A percentile compares a stretch with the other conserved stretches of the same genome.
These are phyloP conservation scores for Pedinophyceae sp. DNA, from an alignment of 139 green algal species.

Conservation along the genomic window DNA sequence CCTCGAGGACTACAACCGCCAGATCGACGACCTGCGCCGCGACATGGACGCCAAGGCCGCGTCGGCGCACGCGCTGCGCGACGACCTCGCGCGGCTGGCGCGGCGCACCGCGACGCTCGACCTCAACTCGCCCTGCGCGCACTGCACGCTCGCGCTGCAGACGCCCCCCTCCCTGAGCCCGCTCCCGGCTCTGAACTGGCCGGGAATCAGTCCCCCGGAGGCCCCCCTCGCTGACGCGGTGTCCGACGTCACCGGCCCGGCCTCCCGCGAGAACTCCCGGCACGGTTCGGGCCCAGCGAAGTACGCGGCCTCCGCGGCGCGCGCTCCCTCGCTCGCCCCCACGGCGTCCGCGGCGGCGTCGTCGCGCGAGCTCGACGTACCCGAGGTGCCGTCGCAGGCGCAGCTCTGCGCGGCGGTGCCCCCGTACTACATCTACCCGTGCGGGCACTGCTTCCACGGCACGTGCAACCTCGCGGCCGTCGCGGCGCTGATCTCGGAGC, in stretches of 20 bases:
- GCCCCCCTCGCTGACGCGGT: not conserved
- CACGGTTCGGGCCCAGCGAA: not conserved
- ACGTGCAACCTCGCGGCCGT: constrained; percentile 39
- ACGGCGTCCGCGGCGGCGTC: constrained; percentile 15
- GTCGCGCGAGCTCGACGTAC: too few species aligned
- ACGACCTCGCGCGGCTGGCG: constrained; percentile 28
- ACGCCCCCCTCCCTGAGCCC: constrained; percentile 18
- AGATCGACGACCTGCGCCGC: constrained; percentile 50
- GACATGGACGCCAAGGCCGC: constrained; percentile 60
- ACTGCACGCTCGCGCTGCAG: constrained; percentile 31
- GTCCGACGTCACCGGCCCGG: not conserved
- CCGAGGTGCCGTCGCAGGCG: too few species aligned
- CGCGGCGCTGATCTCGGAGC: constrained; percentile 13
- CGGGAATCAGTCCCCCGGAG: not conserved
- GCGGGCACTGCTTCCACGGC: constrained; percentile 44
- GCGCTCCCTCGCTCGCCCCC: constrained; percentile 4
- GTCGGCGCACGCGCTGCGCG: constrained; percentile 50
- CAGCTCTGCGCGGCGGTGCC: constrained; percentile 43
- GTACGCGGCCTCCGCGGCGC: not conserved
- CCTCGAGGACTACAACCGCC: constrained; percentile 71
- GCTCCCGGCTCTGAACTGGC: constrained; percentile 2
- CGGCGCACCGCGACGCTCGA: constrained; percentile 30
- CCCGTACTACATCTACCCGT: constrained; percentile 62
- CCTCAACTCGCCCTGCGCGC: constrained; percentile 28
- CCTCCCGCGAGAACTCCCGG: not conserved